These are phyloP conservation scores for Lotus japonicus DNA, from an alignment of 306 rosid genomes.

Conservation along the genomic window DNA sequence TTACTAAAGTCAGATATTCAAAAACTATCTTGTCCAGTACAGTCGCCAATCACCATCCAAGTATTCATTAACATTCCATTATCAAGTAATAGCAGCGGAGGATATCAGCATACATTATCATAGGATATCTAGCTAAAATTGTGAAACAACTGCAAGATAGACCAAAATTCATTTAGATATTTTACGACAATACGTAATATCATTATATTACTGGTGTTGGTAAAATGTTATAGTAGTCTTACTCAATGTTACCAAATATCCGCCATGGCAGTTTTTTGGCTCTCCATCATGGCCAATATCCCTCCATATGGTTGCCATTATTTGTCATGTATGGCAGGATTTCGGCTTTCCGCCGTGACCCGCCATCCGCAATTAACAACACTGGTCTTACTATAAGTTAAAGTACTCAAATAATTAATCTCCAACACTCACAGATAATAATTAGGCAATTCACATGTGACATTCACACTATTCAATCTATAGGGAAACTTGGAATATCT, in stretches of 20 bases:
- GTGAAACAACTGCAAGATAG: background rate
- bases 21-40: background rate
- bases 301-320: no score
- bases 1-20: no score
- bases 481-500: background rate
- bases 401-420: background rate
- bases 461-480: constrained; percentile 1
- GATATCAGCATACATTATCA: constrained; percentile 1
- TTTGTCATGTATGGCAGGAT: no score
- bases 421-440: background rate
- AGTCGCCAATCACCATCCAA: background rate
- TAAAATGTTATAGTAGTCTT: background rate
- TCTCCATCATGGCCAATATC: no score
- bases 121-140: background rate
- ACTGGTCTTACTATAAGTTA: background rate
- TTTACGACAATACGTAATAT: background rate
- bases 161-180: background rate
- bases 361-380: no score
- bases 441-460: background rate
- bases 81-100: no score
- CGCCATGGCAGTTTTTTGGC: no score
- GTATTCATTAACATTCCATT: background rate
- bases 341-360: no score
- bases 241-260: no score
- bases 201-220: background rate